These are phyloP conservation scores for Pinus albicaulis DNA, from an alignment of 75 land plant genomes.

Conservation along the genomic window DNA sequence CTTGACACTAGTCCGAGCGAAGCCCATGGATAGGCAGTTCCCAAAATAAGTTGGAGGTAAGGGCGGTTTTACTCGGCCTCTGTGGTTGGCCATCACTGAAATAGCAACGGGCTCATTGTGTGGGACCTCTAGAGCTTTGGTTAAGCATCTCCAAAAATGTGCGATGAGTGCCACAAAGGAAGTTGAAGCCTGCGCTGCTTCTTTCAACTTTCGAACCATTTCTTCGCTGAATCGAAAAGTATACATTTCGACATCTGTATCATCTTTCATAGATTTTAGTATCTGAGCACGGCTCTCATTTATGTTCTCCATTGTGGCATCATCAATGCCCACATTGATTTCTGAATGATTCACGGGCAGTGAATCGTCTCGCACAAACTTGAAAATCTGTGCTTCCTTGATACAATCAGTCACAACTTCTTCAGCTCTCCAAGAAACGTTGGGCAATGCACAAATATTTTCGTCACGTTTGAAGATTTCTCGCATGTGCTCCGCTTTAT, in stretches of 20 bases:
- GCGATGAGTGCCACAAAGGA: slow-evolving; percentile 28
- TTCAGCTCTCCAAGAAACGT: too few relatives aligned
- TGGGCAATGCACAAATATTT: too few relatives aligned
- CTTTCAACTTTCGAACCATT: neutral
- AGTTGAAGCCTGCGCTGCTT: neutral
- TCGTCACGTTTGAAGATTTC: neutral
- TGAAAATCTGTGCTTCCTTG: too few relatives aligned
- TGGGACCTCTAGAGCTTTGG: slow-evolving; percentile 20
- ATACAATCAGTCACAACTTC: too few relatives aligned
- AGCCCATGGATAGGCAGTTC: slow-evolving; percentile 25
- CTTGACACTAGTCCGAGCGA: neutral
- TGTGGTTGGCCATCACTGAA: slow-evolving; percentile 15
- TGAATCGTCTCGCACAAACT: too few relatives aligned
- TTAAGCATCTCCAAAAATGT: slow-evolving; percentile 36
- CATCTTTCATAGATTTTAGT: too few relatives aligned
- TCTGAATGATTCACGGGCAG: too few relatives aligned
- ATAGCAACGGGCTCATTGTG: neutral
- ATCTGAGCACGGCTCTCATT: too few relatives aligned
- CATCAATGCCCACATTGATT: too few relatives aligned
- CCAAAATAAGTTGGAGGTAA: slow-evolving; percentile 48
- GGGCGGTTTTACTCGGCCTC: slow-evolving; percentile 16
- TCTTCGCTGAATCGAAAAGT: neutral
- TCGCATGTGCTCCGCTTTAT: neutral
- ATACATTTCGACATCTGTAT: too few relatives aligned
- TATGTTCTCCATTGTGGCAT: too few relatives aligned